Conservation (phyloP, 1,284 basidiomycete species). For the Trichosporon faecale region DNA sequence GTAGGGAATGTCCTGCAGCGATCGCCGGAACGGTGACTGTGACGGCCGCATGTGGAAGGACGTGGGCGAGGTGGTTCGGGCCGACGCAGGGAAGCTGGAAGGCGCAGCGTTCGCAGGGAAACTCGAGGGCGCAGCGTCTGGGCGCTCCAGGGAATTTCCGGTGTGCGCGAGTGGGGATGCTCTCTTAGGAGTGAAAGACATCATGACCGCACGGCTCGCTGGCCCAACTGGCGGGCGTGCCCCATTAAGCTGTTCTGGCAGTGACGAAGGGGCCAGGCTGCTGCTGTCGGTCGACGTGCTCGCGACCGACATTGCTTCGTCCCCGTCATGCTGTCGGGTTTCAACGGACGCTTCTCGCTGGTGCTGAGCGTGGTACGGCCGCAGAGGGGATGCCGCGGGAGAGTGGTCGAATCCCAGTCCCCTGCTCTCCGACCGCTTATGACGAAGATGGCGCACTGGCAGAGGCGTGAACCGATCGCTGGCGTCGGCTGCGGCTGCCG, state of each 20-base stretch:
- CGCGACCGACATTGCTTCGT: neutral
- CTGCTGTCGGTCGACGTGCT: slow-evolving; percentile 17
- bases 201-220: neutral
- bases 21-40: slow-evolving; percentile 21
- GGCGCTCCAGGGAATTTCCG: slow-evolving; percentile 13
- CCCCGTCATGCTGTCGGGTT: neutral
- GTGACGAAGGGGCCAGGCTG: slow-evolving; percentile 13
- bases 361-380: neutral
- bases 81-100: neutral
- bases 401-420: slow-evolving; percentile 15
- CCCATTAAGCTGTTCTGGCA: slow-evolving; percentile 16
- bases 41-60: slow-evolving; percentile 7
- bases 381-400: neutral
- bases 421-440: slow-evolving; percentile 33
- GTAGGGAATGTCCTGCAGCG: slow-evolving; percentile 25
- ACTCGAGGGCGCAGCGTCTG: slow-evolving; percentile 13
- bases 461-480: slow-evolving; percentile 44
- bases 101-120: neutral
- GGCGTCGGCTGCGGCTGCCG: slow-evolving; percentile 1
- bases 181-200: slow-evolving; percentile 19
- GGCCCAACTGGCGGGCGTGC: neutral
- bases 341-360: neutral
- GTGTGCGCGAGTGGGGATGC: slow-evolving; percentile 20
- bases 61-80: slow-evolving; percentile 15
- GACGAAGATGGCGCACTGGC: slow-evolving; percentile 36